phyloP scores from a whole-genome alignment of 2,329 filamentous ascomycete genomes.

The Neofusicoccum parvum region DNA sequence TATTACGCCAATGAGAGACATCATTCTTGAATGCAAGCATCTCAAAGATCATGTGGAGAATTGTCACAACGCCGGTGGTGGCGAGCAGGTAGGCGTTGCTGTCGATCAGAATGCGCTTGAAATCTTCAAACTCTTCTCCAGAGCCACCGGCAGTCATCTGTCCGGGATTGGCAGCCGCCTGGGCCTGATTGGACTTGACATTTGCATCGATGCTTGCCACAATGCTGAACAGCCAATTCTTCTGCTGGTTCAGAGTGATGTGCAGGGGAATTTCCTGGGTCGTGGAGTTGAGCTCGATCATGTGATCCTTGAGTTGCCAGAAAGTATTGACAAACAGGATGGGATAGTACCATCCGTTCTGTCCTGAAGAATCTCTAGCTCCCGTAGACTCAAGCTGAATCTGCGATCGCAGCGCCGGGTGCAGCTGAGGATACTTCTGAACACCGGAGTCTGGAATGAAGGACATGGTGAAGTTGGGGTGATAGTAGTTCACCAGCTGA shows the following conservation, averaged over 20 bases:
- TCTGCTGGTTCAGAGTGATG: conserved; percentile 79
- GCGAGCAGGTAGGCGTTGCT: conserved; percentile 89
- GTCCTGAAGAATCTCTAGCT: conserved; percentile 78
- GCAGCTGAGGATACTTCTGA: conserved; percentile 65
- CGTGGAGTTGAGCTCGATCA: conserved; percentile 89
- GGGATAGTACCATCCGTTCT: conserved; percentile 93
- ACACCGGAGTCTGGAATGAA: conserved; percentile 80
- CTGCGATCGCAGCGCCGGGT: conserved; percentile 75
- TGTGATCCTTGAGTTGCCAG: conserved; percentile 91
- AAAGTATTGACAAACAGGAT: conserved; percentile 93
- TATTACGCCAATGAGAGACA: conserved; percentile 97
- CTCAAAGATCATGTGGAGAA: conserved; percentile 94
- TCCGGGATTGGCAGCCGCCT: conserved; percentile 68
- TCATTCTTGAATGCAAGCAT: conserved; percentile 96
- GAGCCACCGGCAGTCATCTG: conserved; percentile 76
- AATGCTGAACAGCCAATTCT: conserved; percentile 85
- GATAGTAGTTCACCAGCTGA: conserved; percentile 81
- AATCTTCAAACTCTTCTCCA: conserved; percentile 91
- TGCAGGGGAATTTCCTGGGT: conserved; percentile 80
- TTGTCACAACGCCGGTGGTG: conserved; percentile 79
- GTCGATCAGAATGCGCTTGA: conserved; percentile 93
- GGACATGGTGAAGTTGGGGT: conserved; percentile 89
- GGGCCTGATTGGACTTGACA: conserved; percentile 77
- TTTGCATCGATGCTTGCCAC: conserved; percentile 84
- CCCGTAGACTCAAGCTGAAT: conserved; percentile 77